Percentiles rank a stretch among this genome's conserved stretches.
phyloP scores from a whole-genome alignment of 306 rosid species.

The Parietaria judaica region DNA sequence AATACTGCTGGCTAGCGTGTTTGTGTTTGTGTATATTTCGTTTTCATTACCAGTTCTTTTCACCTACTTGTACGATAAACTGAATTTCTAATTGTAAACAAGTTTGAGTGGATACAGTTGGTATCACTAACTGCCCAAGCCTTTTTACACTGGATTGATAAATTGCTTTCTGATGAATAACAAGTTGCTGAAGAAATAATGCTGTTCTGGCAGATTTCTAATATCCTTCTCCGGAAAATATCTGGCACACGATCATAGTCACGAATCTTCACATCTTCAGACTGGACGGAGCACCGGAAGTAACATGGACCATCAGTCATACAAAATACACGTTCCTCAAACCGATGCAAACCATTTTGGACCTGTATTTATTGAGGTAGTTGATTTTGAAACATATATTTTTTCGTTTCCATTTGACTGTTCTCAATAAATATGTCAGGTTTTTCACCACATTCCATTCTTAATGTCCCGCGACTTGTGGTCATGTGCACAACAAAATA shows the following conservation, averaged over 20 bases:
- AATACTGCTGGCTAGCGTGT: no score
- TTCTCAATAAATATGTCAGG: no score
- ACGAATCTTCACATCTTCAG: slow-evolving; percentile 40
- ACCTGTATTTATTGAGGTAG: slow-evolving; percentile 93
- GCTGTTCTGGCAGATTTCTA: slow-evolving; percentile 66
- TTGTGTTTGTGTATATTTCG: no score
- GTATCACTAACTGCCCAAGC: slow-evolving; percentile 14
- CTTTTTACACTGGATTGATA: slow-evolving; percentile 13
- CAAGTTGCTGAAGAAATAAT: slow-evolving; percentile 16
- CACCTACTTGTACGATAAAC: no score
- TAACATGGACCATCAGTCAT: slow-evolving; percentile 52
- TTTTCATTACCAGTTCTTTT: no score
- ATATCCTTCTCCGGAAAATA: slow-evolving; percentile 85
- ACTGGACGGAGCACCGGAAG: slow-evolving; percentile 33
- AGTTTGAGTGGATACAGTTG: background rate
- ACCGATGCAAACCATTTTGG: slow-evolving; percentile 60
- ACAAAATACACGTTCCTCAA: slow-evolving; percentile 60
- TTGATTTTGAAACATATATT: slow-evolving; percentile 6
- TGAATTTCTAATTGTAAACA: background rate
- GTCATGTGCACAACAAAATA: no score
- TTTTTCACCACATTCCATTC: background rate
- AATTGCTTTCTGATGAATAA: background rate
- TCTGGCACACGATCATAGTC: slow-evolving; percentile 42
- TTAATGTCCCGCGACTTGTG: background rate
- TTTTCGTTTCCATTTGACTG: slow-evolving; percentile 9